Conservation (phyloP, 2,329 filamentous ascomycete species). For the Sclerotinia spermophila region DNA sequence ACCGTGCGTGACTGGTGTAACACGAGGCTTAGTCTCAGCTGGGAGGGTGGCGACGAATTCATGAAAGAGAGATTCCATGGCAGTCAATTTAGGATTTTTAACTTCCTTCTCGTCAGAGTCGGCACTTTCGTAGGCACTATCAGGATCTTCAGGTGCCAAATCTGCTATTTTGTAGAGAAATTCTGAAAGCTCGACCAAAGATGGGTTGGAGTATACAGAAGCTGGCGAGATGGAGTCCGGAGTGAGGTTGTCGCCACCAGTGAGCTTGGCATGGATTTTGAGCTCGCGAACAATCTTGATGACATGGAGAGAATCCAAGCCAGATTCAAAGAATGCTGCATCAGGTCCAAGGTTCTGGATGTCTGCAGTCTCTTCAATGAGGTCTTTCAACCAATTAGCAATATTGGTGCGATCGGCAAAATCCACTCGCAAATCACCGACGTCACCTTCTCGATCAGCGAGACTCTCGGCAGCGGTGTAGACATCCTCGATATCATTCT, state of each 20-base stretch:
- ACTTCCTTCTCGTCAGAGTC: conserved; percentile 10
- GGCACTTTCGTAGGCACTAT: conserved; percentile 19
- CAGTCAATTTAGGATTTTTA: conserved; percentile 9
- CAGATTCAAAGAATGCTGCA: conserved; percentile 21
- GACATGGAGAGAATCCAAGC: conserved; percentile 25
- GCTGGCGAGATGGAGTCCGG: conserved; percentile 13
- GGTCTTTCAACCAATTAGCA: conserved; percentile 16
- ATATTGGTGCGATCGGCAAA: conserved; percentile 17
- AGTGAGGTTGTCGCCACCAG: conserved; percentile 17
- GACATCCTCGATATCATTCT: conserved; percentile 36
- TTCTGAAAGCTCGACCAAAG: conserved; percentile 15
- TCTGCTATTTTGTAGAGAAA: conserved; percentile 20
- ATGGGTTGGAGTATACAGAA: conserved; percentile 20
- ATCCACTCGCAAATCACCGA: conserved; percentile 15
- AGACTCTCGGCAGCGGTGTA: conserved; percentile 31
- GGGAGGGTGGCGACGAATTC: conserved; percentile 20
- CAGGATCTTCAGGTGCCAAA: conserved; percentile 12
- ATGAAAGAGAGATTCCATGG: conserved; percentile 18
- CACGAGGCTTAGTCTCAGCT: conserved; percentile 1
- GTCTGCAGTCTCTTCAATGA: conserved; percentile 16
- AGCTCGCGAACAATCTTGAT: conserved; percentile 20
- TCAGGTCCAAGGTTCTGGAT: conserved; percentile 17
- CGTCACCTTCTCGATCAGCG: conserved; percentile 18
- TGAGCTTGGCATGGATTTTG: conserved; percentile 18
- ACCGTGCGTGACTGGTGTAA: not conserved